A percentile compares a stretch with the other conserved stretches of the same genome.
These are phyloP conservation scores for Forsythia suspensa DNA, from an alignment of 257 asterid species.

Conservation along the genomic window DNA sequence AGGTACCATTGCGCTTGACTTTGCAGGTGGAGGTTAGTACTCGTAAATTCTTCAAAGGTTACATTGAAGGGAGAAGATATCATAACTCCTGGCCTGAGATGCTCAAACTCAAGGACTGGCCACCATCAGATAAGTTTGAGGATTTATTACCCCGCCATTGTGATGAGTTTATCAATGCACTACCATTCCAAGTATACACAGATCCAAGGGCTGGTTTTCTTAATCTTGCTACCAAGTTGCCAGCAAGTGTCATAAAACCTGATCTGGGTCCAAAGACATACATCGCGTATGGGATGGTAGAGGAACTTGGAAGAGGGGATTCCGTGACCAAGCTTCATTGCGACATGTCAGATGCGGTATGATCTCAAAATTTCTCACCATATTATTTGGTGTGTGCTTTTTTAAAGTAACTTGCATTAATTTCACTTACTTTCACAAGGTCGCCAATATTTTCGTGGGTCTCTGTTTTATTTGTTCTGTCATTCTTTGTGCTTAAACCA, in stretches of 20 bases:
- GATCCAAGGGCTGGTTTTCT: slow-evolving; percentile 80
- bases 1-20: neutral
- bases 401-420: slow-evolving; percentile 2
- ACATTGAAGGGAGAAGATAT: slow-evolving; percentile 69
- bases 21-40: slow-evolving; percentile 73
- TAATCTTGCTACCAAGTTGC: slow-evolving; percentile 83
- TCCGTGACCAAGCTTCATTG: slow-evolving; percentile 95
- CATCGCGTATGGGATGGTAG: slow-evolving; percentile 70
- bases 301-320: slow-evolving; percentile 96
- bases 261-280: slow-evolving; percentile 97
- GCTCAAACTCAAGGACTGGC: slow-evolving; percentile 98
- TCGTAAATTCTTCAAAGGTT: slow-evolving; percentile 74
- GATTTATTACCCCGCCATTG: slow-evolving; percentile 89
- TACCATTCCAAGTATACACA: slow-evolving; percentile 89
- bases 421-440: neutral
- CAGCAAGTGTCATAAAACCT: slow-evolving; percentile 65
- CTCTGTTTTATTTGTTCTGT: neutral
- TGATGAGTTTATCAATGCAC: slow-evolving; percentile 80
- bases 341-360: slow-evolving; percentile 98
- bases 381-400: slow-evolving; percentile 1
- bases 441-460: neutral
- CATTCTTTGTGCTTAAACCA: slow-evolving; percentile 1
- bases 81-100: slow-evolving; percentile 88
- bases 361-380: slow-evolving; percentile 16
- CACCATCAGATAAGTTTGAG: slow-evolving; percentile 91